These are phyloP conservation scores for Alternaria hordeiaustralica DNA, from an alignment of 2,329 filamentous ascomycete species.

Conservation along the genomic window DNA sequence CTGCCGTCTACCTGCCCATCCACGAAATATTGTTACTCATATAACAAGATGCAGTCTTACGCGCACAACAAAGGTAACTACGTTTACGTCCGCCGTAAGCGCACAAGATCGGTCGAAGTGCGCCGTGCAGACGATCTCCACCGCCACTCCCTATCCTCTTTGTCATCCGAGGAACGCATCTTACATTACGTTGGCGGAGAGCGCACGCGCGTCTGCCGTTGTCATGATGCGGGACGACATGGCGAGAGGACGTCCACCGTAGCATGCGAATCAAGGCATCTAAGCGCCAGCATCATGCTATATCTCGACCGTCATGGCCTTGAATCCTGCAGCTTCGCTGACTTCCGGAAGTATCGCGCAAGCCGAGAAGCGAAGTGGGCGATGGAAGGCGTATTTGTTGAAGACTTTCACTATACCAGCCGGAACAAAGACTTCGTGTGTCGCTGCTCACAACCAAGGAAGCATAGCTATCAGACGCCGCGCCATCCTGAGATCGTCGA, in stretches of 20 bases:
- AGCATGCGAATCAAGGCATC: conserved; percentile 5
- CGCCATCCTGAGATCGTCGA: conserved; percentile 18
- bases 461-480: conserved; percentile 1
- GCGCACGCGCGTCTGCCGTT: conserved; percentile 8
- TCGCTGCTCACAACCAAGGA: conserved; percentile 13
- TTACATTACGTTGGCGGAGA: conserved; percentile 10
- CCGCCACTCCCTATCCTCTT: background rate
- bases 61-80: background rate
- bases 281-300: conserved; percentile 5
- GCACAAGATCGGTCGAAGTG: conserved; percentile 9
- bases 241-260: background rate
- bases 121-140: conserved; percentile 3
- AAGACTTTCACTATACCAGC: conserved; percentile 22
- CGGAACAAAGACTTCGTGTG: conserved; percentile 18
- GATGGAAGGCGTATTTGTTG: conserved; percentile 1
- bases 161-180: background rate
- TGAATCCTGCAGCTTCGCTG: conserved; percentile 3
- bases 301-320: conserved; percentile 17
- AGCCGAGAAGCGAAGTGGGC: conserved; percentile 4
- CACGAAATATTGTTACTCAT: background rate
- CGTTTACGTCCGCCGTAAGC: conserved; percentile 12
- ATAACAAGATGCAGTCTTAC: background rate
- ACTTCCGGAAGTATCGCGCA: background rate
- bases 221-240: conserved; percentile 3
- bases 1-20: background rate